Base-by-base conservation (phyloP, 2,329 filamentous ascomycete species). In the Sarocladiaceae sp. region DNA sequence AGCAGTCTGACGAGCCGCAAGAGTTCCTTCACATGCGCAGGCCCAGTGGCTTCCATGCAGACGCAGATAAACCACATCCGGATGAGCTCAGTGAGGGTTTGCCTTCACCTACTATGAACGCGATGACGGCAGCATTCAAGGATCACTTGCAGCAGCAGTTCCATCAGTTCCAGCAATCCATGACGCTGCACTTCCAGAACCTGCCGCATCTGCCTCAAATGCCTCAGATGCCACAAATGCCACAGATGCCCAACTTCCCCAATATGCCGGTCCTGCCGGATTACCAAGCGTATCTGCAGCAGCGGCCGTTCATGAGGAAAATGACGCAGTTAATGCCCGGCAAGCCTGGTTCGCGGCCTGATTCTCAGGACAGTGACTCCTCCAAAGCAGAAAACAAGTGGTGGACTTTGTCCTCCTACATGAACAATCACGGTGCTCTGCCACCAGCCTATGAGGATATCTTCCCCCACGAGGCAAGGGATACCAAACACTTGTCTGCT, bases 401-500 rank as follows among this genome's bases (percentile, higher is more conserved):
- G 85, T 88, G 84, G 80, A 84, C 87, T 62, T 70, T 86, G 25
- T 77, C 86, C 40, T 82, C 82, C 8, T 70, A 76, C 33, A 74
- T 77, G 59, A 69, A 71, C 15, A 72, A 69, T 18, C 71, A 70
- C 35, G 68, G 80, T 10, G 71, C 75, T 3, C 74, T 80, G 28
- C 88, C 88, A 8, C 89, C 89, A 10, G 81, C 89, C 0, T 94
- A 94, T 58, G 84, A 91, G 51, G 89, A 92, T 46, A 80, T 94
- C 25, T 94, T 84, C 64, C 88, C 87, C 2, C 71, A 72, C 36
- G 67, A 73, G 51, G 72, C 76, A 40, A 56, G 75, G 15, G 79
- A 84, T 52, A 70, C 68, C 22, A 86, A 87, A 65, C 76, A 80
- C 59, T 71, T 76, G 17, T 79, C 80, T n/a, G 80, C 79, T 1